Evolutionary conservation across 306 rosid genomes (phyloP).

Genomic region (Rosa lucieae): DNA sequence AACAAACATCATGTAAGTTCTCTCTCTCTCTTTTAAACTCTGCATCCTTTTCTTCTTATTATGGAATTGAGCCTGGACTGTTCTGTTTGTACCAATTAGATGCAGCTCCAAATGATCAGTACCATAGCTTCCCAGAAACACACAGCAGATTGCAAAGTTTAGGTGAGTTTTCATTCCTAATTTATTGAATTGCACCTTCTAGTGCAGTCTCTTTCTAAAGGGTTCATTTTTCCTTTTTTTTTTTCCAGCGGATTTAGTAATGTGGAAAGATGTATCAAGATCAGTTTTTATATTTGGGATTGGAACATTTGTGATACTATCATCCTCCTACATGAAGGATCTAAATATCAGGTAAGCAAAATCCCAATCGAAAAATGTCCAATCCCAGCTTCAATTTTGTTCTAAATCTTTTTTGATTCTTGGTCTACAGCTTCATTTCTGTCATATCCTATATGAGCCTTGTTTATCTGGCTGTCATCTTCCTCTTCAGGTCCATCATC

Average conservation of each 20-base stretch:
- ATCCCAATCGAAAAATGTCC: background rate
- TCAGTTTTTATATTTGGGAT: slow-evolving; percentile 73
- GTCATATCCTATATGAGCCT: slow-evolving; percentile 74
- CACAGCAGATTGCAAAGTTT: slow-evolving; percentile 75
- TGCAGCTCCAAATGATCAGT: slow-evolving; percentile 39
- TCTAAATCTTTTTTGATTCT: slow-evolving; percentile 25
- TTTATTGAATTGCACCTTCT: slow-evolving; percentile 2
- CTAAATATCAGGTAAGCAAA: slow-evolving; percentile 33
- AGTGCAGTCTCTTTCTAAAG: background rate
- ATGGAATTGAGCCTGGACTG: background rate
- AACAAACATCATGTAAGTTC: slow-evolving; percentile 43
- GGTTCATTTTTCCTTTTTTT: background rate
- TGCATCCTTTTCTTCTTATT: slow-evolving; percentile 1
- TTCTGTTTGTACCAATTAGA: slow-evolving; percentile 25
- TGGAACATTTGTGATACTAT: slow-evolving; percentile 64
- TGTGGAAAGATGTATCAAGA: slow-evolving; percentile 91
- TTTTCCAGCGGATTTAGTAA: slow-evolving; percentile 66
- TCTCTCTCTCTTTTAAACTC: background rate
- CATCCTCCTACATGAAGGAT: slow-evolving; percentile 71
- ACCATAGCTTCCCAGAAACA: slow-evolving; percentile 53
- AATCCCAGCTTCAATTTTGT: background rate
- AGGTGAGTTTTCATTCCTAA: slow-evolving; percentile 47
- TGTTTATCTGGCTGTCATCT: slow-evolving; percentile 69
- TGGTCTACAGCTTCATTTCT: slow-evolving; percentile 65
- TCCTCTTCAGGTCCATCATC: slow-evolving; percentile 71